Evolutionary conservation across 495 filamentous ascomycete genomes (phyloP), one percentile per base, ranked within the genome.

Genomic region (Aspergillus cristatus): DNA sequence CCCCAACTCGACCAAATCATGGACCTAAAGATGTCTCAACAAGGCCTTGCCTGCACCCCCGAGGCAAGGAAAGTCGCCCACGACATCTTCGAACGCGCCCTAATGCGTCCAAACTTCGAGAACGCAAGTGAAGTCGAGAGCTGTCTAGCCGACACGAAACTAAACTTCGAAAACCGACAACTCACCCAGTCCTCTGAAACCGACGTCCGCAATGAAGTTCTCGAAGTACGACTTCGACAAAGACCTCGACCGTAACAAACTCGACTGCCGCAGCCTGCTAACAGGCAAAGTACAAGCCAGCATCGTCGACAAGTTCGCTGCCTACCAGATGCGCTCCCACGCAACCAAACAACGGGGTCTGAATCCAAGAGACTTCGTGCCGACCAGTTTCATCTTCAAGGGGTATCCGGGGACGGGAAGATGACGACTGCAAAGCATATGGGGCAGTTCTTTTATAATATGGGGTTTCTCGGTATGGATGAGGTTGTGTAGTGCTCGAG

Each of bases 1-100:
- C 46, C 48, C 0, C 72, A 86, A 42, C 55, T 90, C 1, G 41
- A 54, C 1, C 35, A 59, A 22, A 81, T 86, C 11, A 11, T 38
- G n/a, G 22, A 26, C 6, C 11, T 26, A 11, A 26, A 26, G 24
- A 26, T 26, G 24, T 11, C 6, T 26, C 6, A 26, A 11, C 24
- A 84, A 31, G 80, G 85, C 41, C 85, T 82, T 46, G 64, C 54
- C 7, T 26, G 24, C 11, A 26, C 24, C 6, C 24, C 24, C 11
- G 24, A 26, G 11, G 24, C 24, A 11, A 6, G 6, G 6, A 26
- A 26, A 11, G 24, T 26, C 11, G 24, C 24, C 6, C 24, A 11
- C 11, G 24, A 26, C 24, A 26, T 26, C 6, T 26, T 26, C 11
- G 24, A 26, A 11, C 24, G 24, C 6, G 24, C 24, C 6, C 11